These are phyloP conservation scores for Gossypium lobatum DNA, from an alignment of 441 rosid species.

Conservation along the genomic window DNA sequence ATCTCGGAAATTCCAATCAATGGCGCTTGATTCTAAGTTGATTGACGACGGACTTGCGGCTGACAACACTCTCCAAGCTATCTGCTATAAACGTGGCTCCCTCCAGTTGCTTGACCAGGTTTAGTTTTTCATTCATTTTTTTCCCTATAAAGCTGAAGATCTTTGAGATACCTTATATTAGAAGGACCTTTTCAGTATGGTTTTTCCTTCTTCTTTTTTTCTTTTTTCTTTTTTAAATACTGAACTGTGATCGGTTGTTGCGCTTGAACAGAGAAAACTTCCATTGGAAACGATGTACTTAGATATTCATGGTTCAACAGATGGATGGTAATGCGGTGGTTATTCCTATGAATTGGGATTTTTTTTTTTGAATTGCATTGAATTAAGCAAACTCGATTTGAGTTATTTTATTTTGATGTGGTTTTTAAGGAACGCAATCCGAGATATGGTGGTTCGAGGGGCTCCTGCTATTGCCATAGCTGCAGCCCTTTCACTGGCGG, in stretches of 20 bases:
- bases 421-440: slow-evolving; percentile 57
- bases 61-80: slow-evolving; percentile 55
- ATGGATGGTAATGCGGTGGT: slow-evolving; percentile 61
- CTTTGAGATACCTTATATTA: not conserved
- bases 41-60: not conserved
- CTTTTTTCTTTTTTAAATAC: not conserved
- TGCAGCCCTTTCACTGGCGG: slow-evolving; percentile 84
- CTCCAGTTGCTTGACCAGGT: slow-evolving; percentile 90
- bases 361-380: not conserved
- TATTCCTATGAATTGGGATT: not conserved
- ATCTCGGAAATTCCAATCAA: not conserved
- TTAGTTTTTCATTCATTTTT: not conserved
- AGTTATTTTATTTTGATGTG: not conserved
- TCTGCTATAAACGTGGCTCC: slow-evolving; percentile 79
- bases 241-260: not conserved
- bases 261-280: slow-evolving; percentile 65
- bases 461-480: slow-evolving; percentile 98
- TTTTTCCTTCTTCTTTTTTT: not conserved
- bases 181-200: not conserved
- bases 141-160: not conserved
- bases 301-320: slow-evolving; percentile 48
- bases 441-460: slow-evolving; percentile 94
- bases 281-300: slow-evolving; percentile 64
- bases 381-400: not conserved
- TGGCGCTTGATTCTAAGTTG: slow-evolving; percentile 12